A percentile compares a stretch with the other conserved stretches of the same genome.
Evolutionary conservation across 371 early-diverging fungal species (phyloP).

Genomic region (Circinella umbellata): DNA sequence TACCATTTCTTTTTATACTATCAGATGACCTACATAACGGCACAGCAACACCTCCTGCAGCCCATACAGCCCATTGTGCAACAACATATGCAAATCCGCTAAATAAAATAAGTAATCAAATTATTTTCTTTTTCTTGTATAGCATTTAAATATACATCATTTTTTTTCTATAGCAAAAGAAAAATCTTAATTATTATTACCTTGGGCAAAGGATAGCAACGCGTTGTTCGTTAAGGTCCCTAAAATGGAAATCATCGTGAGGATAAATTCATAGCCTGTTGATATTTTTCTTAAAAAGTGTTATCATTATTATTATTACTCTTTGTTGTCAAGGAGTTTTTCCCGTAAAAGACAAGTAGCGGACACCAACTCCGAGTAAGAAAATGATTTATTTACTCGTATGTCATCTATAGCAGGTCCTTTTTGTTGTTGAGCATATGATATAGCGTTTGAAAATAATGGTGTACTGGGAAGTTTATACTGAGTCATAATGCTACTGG

Average conservation of each 20-base stretch:
- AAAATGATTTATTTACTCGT: constrained; percentile 21
- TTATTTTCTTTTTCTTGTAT: neutral
- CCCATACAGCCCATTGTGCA: constrained; percentile 81
- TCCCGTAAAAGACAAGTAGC: constrained; percentile 30
- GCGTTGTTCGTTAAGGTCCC: constrained; percentile 58
- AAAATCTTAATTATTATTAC: constrained; percentile 18
- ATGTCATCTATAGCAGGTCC: constrained; percentile 43
- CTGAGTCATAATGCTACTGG: neutral
- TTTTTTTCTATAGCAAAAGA: neutral
- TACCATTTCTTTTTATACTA: neutral
- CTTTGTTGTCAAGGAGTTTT: constrained; percentile 31
- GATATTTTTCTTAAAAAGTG: neutral
- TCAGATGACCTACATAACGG: constrained; percentile 61
- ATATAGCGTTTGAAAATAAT: constrained; percentile 34
- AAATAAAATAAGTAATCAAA: neutral
- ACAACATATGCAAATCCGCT: constrained; percentile 74
- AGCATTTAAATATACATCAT: too few relatives aligned
- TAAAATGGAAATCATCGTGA: constrained; percentile 12
- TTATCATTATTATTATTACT: constrained; percentile 16
- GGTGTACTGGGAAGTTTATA: constrained; percentile 37
- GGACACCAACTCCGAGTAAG: constrained; percentile 38
- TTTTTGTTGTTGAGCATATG: constrained; percentile 27
- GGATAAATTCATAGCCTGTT: neutral
- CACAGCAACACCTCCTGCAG: constrained; percentile 76
- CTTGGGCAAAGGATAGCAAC: constrained; percentile 78